These are phyloP conservation scores for Entomortierella parvispora DNA, from an alignment of 192 early-diverging fungal species.

Conservation along the genomic window DNA sequence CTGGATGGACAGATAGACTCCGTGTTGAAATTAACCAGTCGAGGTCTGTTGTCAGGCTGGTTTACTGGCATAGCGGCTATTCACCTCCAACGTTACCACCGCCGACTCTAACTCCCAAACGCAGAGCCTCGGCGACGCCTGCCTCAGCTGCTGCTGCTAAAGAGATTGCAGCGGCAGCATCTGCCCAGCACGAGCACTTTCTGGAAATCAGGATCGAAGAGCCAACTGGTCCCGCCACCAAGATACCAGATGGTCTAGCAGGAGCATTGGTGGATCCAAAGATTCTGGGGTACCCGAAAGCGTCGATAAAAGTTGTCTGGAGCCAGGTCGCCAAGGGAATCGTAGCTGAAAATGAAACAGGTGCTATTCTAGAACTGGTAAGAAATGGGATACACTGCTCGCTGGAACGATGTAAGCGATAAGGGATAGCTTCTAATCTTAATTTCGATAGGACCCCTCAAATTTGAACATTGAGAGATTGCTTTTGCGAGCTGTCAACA, in stretches of 20 bases:
- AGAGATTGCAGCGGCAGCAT: background rate
- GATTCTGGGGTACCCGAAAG: conserved; percentile 59
- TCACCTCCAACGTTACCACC: conserved; percentile 8
- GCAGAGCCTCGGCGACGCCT: conserved; percentile 20
- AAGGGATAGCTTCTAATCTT: too few species aligned
- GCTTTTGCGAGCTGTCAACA: conserved; percentile 55
- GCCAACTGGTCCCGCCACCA: background rate
- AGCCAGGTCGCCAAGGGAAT: conserved; percentile 38
- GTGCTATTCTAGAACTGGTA: conserved; percentile 32
- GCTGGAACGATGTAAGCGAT: too few species aligned
- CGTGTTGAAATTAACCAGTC: conserved; percentile 53
- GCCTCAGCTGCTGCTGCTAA: background rate
- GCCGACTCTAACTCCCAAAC: conserved; percentile 14
- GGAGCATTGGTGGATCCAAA: conserved; percentile 52
- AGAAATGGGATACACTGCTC: background rate
- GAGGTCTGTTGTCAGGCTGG: conserved; percentile 46
- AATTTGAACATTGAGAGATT: conserved; percentile 55
- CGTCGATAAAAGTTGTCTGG: conserved; percentile 54
- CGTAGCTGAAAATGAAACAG: conserved; percentile 13
- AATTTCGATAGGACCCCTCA: conserved; percentile 44
- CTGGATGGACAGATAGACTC: conserved; percentile 58
- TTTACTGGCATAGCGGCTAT: conserved; percentile 54
- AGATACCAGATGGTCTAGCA: conserved; percentile 42
- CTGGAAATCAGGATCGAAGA: conserved; percentile 48
- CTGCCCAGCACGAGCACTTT: conserved; percentile 36